Percentiles rank a stretch among this genome's conserved stretches.
phyloP scores from a whole-genome alignment of 371 early-diverging fungal species.

The Scutellospora calospora region DNA sequence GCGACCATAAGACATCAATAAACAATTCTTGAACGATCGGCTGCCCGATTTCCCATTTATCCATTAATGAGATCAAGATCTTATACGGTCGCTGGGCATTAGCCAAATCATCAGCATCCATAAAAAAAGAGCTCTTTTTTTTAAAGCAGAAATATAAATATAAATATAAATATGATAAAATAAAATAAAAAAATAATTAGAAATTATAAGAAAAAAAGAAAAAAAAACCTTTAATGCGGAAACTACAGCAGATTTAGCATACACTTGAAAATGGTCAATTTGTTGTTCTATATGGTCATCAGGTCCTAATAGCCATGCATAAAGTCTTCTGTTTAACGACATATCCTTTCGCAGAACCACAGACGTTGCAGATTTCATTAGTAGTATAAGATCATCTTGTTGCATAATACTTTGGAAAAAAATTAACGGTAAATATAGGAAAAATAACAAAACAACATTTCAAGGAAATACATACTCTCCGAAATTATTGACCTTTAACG shows the following conservation, averaged over 20 bases:
- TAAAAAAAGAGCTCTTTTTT: conserved; percentile 60
- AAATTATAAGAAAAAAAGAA: conserved; percentile 16
- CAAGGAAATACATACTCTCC: neutral
- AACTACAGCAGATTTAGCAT: conserved; percentile 54
- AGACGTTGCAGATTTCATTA: conserved; percentile 75
- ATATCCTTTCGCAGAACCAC: conserved; percentile 93
- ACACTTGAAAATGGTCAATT: conserved; percentile 57
- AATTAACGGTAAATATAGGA: neutral
- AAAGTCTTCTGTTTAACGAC: conserved; percentile 91
- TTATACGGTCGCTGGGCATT: conserved; percentile 79
- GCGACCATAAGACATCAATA: conserved; percentile 71
- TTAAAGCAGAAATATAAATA: neutral
- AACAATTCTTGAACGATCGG: conserved; percentile 78
- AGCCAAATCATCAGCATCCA: conserved; percentile 53
- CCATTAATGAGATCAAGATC: conserved; percentile 85
- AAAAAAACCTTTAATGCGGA: conserved; percentile 50
- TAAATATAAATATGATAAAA: neutral
- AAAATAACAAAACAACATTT: neutral
- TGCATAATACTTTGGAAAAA: conserved; percentile 61
- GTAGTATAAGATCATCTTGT: conserved; percentile 66
- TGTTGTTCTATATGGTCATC: conserved; percentile 48
- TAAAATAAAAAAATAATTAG: neutral
- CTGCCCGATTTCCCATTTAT: conserved; percentile 85
- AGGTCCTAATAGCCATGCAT: conserved; percentile 86
- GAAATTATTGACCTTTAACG: conserved; percentile 68